Evolutionary conservation across 768 basidiomycete genomes (phyloP).

Genomic region (Clitopilus passeckerianus): DNA sequence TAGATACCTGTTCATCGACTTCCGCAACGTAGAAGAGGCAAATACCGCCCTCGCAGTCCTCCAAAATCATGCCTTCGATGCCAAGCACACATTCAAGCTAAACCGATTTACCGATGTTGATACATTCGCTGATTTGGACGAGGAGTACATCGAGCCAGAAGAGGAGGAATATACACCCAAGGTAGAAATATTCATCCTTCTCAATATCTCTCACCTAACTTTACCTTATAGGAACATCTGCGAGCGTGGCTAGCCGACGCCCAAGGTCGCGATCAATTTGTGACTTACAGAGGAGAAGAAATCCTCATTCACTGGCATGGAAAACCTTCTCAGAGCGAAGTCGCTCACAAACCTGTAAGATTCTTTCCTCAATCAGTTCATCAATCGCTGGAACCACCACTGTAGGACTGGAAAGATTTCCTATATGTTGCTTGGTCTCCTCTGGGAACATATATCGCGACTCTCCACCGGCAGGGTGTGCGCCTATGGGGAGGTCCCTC

Average conservation of each 20-base stretch:
- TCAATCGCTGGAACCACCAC: neutral
- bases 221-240: slow-evolving; percentile 74
- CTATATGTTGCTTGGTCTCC: slow-evolving; percentile 98
- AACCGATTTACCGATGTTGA: slow-evolving; percentile 92
- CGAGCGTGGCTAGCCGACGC: slow-evolving; percentile 92
- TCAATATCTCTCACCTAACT: neutral
- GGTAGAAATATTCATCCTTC: slow-evolving; percentile 33
- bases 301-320: slow-evolving; percentile 92
- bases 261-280: slow-evolving; percentile 92
- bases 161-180: slow-evolving; percentile 69
- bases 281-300: slow-evolving; percentile 89
- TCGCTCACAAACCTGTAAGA: slow-evolving; percentile 75
- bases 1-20: slow-evolving; percentile 84
- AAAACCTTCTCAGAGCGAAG: slow-evolving; percentile 80
- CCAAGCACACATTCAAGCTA: slow-evolving; percentile 78
- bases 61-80: slow-evolving; percentile 81
- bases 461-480: slow-evolving; percentile 92
- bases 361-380: slow-evolving; percentile 10
- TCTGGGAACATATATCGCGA: slow-evolving; percentile 89
- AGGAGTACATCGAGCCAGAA: slow-evolving; percentile 73
- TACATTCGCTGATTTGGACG: slow-evolving; percentile 69
- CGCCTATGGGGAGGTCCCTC: slow-evolving; percentile 93
- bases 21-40: slow-evolving; percentile 67
- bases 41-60: slow-evolving; percentile 59
- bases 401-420: slow-evolving; percentile 88